Evolutionary conservation across 345 rosid genomes (phyloP).

Genomic region (Ceriops zippeliana): DNA sequence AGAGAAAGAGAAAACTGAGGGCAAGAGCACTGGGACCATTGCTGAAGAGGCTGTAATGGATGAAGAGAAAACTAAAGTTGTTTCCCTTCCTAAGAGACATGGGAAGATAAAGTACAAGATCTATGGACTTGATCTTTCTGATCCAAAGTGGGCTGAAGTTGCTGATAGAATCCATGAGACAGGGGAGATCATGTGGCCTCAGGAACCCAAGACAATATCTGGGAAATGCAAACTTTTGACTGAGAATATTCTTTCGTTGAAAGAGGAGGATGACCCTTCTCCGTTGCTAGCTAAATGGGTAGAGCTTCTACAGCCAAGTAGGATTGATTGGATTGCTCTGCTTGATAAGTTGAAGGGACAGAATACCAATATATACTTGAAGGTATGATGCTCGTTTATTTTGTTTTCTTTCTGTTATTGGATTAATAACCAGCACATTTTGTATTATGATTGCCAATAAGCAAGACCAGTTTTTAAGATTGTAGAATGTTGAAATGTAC

Average conservation of each 20-base stretch:
- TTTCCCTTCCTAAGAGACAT: conserved; percentile 74
- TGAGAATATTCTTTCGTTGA: conserved; percentile 62
- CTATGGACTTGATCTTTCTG: conserved; percentile 88
- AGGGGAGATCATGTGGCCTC: conserved; percentile 55
- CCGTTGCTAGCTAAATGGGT: conserved; percentile 62
- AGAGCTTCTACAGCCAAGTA: conserved; percentile 70
- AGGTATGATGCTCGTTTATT: conserved; percentile 42
- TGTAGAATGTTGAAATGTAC: not conserved
- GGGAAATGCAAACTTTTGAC: conserved; percentile 66
- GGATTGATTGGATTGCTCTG: conserved; percentile 78
- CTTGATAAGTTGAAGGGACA: conserved; percentile 57
- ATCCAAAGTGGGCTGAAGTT: conserved; percentile 67
- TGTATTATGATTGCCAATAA: not conserved
- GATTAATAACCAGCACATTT: not conserved
- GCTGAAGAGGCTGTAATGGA: conserved; percentile 22
- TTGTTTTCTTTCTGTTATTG: conserved; percentile 3
- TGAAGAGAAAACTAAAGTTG: conserved; percentile 38
- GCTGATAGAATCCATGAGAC: conserved; percentile 68
- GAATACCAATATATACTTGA: conserved; percentile 41
- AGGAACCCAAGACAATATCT: conserved; percentile 64
- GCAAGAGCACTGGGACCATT: conserved; percentile 20
- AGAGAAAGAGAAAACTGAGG: conserved; percentile 32
- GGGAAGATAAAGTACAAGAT: conserved; percentile 84
- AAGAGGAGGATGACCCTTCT: conserved; percentile 68
- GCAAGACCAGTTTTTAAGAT: not conserved